These are phyloP conservation scores for Pharus latifolius DNA, from an alignment of 176 grass and related monocot species.

Conservation along the genomic window DNA sequence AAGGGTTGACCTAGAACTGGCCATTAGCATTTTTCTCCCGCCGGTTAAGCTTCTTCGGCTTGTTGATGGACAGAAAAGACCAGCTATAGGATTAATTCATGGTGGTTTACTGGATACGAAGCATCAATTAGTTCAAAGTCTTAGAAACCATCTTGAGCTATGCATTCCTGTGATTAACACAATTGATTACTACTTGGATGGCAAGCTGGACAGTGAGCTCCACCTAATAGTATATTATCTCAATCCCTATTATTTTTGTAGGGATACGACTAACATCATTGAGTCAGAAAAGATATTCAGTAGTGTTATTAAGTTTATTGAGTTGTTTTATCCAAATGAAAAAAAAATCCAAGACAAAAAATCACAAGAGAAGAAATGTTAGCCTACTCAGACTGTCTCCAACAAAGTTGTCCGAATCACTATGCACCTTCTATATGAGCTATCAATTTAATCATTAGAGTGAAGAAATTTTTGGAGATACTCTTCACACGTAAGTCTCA, in stretches of 20 bases:
- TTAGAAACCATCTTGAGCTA: neutral
- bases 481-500: neutral
- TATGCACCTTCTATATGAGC: too few species aligned
- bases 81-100: neutral
- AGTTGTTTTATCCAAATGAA: neutral
- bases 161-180: constrained; percentile 3
- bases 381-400: neutral
- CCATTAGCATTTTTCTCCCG: neutral
- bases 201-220: neutral
- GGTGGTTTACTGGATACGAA: neutral
- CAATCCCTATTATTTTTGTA: constrained; percentile 6
- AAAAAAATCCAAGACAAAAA: neutral
- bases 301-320: neutral
- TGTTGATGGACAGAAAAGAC: constrained; percentile 9
- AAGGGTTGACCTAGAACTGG: neutral
- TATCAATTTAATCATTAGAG: too few species aligned
- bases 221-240: constrained; percentile 1
- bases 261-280: neutral
- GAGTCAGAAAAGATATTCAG: neutral
- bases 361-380: neutral
- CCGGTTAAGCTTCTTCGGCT: neutral
- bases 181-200: neutral
- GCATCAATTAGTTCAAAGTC: neutral
- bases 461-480: neutral
- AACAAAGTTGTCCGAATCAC: neutral